Base-by-base conservation (phyloP, 495 filamentous ascomycete species). In the Podospora fimiseda region DNA sequence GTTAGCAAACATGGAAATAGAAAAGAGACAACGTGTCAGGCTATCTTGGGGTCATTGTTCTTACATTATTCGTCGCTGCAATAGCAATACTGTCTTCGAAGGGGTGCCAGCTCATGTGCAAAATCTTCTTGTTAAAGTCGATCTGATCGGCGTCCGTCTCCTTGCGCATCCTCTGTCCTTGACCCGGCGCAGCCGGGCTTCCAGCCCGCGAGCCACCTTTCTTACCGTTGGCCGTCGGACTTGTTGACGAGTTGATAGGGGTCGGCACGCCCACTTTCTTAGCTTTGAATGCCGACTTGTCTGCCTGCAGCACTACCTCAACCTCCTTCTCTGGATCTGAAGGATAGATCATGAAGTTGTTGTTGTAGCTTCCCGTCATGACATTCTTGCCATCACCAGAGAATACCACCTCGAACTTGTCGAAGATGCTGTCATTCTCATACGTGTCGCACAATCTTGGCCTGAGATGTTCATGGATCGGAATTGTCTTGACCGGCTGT, bases 271-370 rank as follows among this genome's bases (percentile, higher is more conserved):
- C 93, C 53, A 98, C 91, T 75, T 97, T 98, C 84, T 98, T 98
- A 16, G 94, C 94, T 74, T 98, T 98, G 79, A 98, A 98, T 14
- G 93, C 93, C 33, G 89, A 95, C 73, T 98, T 98, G 70, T 98
- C 93, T 18, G 93, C 93, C 71, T 98, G 93, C 52, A 98, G 72
- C 42, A 98, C 93, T 41, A 98, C 90, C 71, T 98, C 93, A 5
- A 92, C 91, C 63, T 98, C 94, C 72, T 92, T 91, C 56, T 89
- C 86, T 5, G 90, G 88, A 60, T 96, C 91, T 27, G 91, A 93
- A 1, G 93, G 93, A 71, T 98, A 98, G 61, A 98, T 98, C 93
- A 98, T 98, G 78, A 98, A 98, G 74, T 98, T 98, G 74, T 98
- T 98, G 81, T 98, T 98, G 77, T 98, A 98, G 67, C 89, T 95